Evolutionary conservation across 768 basidiomycete species (phyloP).

Genomic region (Clitopilus passeckerianus): DNA sequence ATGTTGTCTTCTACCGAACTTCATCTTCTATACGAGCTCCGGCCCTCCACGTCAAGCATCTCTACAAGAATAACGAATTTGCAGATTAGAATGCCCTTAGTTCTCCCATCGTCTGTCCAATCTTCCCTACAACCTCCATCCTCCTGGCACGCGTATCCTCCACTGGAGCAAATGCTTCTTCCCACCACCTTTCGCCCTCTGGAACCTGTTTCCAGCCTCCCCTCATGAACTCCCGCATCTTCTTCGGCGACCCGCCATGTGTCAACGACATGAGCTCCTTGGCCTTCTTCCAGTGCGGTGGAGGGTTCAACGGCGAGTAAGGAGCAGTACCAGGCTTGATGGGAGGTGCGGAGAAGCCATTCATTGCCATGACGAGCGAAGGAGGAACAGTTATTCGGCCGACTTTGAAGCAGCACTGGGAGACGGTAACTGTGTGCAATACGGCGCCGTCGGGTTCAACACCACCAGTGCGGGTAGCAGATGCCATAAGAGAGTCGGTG

Average conservation of each 20-base stretch:
- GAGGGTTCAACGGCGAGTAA: conserved; percentile 37
- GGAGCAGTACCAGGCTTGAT: conserved; percentile 22
- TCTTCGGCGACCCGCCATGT: conserved; percentile 28
- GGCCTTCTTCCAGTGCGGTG: conserved; percentile 42
- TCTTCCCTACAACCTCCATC: conserved; percentile 19
- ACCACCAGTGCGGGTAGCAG: conserved; percentile 8
- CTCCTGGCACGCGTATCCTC: conserved; percentile 35
- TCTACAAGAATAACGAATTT: neutral
- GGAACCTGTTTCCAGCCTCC: conserved; percentile 62
- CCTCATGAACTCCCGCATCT: conserved; percentile 41
- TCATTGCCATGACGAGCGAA: conserved; percentile 49
- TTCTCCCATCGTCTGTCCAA: neutral
- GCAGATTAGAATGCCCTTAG: neutral
- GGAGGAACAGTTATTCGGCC: conserved; percentile 75
- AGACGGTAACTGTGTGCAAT: conserved; percentile 60
- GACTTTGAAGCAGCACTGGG: conserved; percentile 63
- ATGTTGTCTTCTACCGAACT: no score
- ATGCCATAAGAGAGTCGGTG: conserved; percentile 21
- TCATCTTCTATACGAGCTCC: no score
- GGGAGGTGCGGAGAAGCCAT: conserved; percentile 45
- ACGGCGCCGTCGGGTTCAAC: conserved; percentile 48
- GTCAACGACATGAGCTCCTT: conserved; percentile 29
- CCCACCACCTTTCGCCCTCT: conserved; percentile 65
- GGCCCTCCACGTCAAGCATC: no score
- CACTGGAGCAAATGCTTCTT: conserved; percentile 46